A percentile compares a stretch with the other conserved stretches of the same genome.
These are phyloP conservation scores for Dimocarpus longan DNA, from an alignment of 345 rosid genomes.

Conservation along the genomic window DNA sequence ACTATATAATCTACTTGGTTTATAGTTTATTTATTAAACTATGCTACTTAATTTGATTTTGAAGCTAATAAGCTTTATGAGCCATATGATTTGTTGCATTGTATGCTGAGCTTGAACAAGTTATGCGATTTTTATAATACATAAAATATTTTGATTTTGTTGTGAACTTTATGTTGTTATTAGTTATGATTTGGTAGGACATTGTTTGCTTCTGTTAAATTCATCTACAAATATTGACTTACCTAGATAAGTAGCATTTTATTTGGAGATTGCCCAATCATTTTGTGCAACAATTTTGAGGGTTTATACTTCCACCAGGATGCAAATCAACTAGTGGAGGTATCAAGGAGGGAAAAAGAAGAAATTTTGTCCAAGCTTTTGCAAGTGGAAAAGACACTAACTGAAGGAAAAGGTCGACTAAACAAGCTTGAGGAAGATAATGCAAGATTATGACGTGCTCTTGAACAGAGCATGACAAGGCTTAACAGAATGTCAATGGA, in stretches of 20 bases:
- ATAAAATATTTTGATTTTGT: neutral
- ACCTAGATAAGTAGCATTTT: constrained; percentile 7
- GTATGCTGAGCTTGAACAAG: neutral
- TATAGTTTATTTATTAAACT: neutral
- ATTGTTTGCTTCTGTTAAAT: neutral
- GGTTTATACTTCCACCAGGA: too few species aligned
- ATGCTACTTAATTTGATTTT: neutral
- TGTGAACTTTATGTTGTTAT: neutral
- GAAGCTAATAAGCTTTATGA: neutral
- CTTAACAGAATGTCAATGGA: constrained; percentile 98
- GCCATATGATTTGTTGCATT: neutral
- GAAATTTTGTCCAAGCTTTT: constrained; percentile 60
- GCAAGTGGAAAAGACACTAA: constrained; percentile 54
- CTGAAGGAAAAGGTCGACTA: constrained; percentile 66
- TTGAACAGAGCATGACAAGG: constrained; percentile 96
- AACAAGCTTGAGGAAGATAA: constrained; percentile 89
- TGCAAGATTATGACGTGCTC: constrained; percentile 75
- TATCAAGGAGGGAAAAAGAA: constrained; percentile 65
- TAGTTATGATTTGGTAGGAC: neutral
- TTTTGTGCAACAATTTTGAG: constrained; percentile 9
- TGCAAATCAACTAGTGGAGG: constrained; percentile 52
- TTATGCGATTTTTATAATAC: neutral
- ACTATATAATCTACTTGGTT: neutral
- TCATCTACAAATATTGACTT: neutral
- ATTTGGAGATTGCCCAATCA: neutral